These are phyloP conservation scores for Amauroascus verrucosus DNA, from an alignment of 2,329 filamentous ascomycete genomes.

Conservation along the genomic window DNA sequence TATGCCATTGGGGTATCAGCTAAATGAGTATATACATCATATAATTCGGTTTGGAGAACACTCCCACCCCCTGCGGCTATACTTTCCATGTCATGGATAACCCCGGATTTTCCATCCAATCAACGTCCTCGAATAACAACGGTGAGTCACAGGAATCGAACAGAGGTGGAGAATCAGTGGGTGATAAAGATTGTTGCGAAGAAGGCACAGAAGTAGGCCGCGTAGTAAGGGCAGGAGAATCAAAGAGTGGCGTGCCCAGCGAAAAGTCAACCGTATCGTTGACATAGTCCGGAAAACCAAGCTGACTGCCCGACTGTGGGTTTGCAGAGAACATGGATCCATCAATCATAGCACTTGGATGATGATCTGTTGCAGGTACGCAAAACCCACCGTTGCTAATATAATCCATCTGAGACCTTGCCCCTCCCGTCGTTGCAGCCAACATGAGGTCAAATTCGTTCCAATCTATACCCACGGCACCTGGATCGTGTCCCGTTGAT, in stretches of 20 bases:
- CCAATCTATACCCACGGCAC: conserved; percentile 20
- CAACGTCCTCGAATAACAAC: conserved; percentile 15
- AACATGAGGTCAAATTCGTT: conserved; percentile 32
- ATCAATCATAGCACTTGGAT: conserved; percentile 7
- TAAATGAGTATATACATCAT: not conserved
- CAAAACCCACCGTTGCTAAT: conserved; percentile 11
- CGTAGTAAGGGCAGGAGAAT: conserved; percentile 6
- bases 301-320: conserved; percentile 3
- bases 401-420: conserved; percentile 7
- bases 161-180: conserved; percentile 14
- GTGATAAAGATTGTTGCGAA: conserved; percentile 15
- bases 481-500: not conserved
- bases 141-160: conserved; percentile 16
- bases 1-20: not conserved
- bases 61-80: not conserved
- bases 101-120: conserved; percentile 16
- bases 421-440: conserved; percentile 20
- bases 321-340: conserved; percentile 12
- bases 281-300: conserved; percentile 14
- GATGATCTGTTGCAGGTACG: conserved; percentile 4
- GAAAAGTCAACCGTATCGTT: conserved; percentile 16
- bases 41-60: not conserved
- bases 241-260: conserved; percentile 8
- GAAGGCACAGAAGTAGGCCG: conserved; percentile 14
- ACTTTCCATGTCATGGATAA: conserved; percentile 4